Evolutionary conservation across 2,329 filamentous ascomycete species (phyloP), one percentile per base, ranked within the genome.

Genomic region (Fusarium sp.): DNA sequence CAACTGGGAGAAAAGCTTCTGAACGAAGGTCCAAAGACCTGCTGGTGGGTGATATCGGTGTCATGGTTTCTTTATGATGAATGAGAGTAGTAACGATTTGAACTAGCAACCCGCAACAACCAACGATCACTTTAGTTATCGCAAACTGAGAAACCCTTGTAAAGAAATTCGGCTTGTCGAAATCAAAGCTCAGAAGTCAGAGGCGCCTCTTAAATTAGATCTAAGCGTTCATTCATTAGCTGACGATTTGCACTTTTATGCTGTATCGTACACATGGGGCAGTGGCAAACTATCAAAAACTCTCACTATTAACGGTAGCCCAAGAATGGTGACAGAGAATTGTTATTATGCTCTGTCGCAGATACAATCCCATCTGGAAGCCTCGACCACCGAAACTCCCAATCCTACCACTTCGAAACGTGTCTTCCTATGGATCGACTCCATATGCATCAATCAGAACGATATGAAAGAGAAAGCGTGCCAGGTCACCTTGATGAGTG

Each of bases 181-280:
- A n/a, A 10, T 40, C 23, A 40, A n/a, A 3, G 6, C n/a, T 24
- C 28, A 26, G 12, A 4, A 26, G 19, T 20, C 9, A 19, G 26
- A 24, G 3, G 17, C 10, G 21, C 23, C n/a, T 26, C 28, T 52
- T 12, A 17, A 26, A 1, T 3, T 52, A 7, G 5, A 11, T 3
- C 20, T 45, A 4, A 36, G 20, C 12, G 6, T 8, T 15, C n/a
- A 36, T 11, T 6, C 19, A 17, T 7, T 40, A 1, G 2, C 15
- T 6, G 4, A 53, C 8, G 7, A 1, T 8, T 6, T 23, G 12
- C 5, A 3, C 10, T 53, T 15, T 11, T 45, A 17, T 0, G n/a
- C 40, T 7, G 14, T 45, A 17, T 53, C 49, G 6, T 53, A 53
- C 14, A 45, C 14, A 26, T 45, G 39, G 39, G 39, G 40, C 10